These are phyloP conservation scores for Saccharomycopsis olivae DNA, from an alignment of 805 yeast species.

Conservation along the genomic window DNA sequence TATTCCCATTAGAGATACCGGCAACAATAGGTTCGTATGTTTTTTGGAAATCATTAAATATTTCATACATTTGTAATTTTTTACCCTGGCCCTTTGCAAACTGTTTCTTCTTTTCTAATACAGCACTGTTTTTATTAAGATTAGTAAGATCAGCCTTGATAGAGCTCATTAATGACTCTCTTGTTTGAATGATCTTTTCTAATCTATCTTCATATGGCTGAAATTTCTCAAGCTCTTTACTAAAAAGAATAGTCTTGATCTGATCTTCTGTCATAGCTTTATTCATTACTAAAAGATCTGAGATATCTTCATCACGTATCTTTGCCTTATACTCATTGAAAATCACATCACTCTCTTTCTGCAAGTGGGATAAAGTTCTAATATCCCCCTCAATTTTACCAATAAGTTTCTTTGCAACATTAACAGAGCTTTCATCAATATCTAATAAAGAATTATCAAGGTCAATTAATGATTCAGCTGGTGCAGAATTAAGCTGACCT, in stretches of 20 bases:
- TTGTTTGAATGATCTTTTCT: slow-evolving; percentile 57
- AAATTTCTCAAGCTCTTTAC: slow-evolving; percentile 68
- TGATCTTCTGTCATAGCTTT: slow-evolving; percentile 48
- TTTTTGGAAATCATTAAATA: slow-evolving; percentile 32
- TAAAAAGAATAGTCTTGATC: slow-evolving; percentile 44
- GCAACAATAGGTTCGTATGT: slow-evolving; percentile 50
- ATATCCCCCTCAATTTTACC: slow-evolving; percentile 44
- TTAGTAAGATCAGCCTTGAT: slow-evolving; percentile 35
- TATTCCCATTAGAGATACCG: slow-evolving; percentile 52
- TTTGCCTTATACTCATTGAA: slow-evolving; percentile 56
- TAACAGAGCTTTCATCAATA: slow-evolving; percentile 39
- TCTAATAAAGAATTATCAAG: slow-evolving; percentile 46
- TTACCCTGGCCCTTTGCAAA: slow-evolving; percentile 27
- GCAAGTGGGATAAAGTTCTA: slow-evolving; percentile 50
- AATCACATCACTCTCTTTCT: slow-evolving; percentile 51
- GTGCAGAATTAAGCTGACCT: background rate
- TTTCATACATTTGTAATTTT: slow-evolving; percentile 25
- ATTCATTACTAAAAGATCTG: slow-evolving; percentile 60
- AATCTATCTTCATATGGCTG: slow-evolving; percentile 56
- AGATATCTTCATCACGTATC: slow-evolving; percentile 76
- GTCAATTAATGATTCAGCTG: slow-evolving; percentile 11
- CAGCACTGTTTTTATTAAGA: slow-evolving; percentile 36
- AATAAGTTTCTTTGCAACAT: slow-evolving; percentile 28
- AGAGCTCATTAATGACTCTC: slow-evolving; percentile 35
- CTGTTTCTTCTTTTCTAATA: slow-evolving; percentile 34